Percentiles rank a stretch among this genome's conserved stretches.
These are phyloP conservation scores for Lichtheimia ramosa DNA, from an alignment of 371 early-diverging fungal species.

Conservation along the genomic window DNA sequence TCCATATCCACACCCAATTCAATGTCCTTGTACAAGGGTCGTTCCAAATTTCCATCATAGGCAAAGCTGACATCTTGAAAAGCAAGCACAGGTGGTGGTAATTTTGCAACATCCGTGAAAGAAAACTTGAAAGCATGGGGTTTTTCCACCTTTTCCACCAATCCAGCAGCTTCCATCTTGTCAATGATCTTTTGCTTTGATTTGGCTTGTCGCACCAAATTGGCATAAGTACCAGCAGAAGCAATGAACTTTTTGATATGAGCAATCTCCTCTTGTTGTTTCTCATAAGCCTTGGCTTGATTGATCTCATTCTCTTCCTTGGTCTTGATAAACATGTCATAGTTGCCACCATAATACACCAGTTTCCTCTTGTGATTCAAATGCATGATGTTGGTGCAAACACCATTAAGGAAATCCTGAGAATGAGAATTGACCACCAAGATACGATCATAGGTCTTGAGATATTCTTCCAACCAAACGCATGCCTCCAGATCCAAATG, in stretches of 20 bases:
- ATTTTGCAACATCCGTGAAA: constrained; percentile 83
- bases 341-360: constrained; percentile 97
- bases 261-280: constrained; percentile 97
- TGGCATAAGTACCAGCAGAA: constrained; percentile 98
- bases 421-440: constrained; percentile 97
- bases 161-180: constrained; percentile 98
- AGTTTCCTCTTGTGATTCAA: constrained; percentile 89
- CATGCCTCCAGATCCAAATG: constrained; percentile 97
- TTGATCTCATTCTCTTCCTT: constrained; percentile 92
- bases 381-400: constrained; percentile 94
- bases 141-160: constrained; percentile 89
- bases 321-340: constrained; percentile 94
- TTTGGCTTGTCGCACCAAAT: constrained; percentile 98
- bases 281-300: constrained; percentile 96
- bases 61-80: constrained; percentile 92
- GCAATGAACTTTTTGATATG: constrained; percentile 99
- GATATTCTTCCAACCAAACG: constrained; percentile 98
- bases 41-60: constrained; percentile 80
- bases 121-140: constrained; percentile 79
- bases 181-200: constrained; percentile 99
- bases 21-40: constrained; percentile 85
- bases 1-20: constrained; percentile 96
- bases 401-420: constrained; percentile 97
- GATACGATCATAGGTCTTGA: constrained; percentile 92
- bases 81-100: constrained; percentile 97